Base-by-base conservation (phyloP, 2,329 filamentous ascomycete species). In the Boeremia exigua region DNA sequence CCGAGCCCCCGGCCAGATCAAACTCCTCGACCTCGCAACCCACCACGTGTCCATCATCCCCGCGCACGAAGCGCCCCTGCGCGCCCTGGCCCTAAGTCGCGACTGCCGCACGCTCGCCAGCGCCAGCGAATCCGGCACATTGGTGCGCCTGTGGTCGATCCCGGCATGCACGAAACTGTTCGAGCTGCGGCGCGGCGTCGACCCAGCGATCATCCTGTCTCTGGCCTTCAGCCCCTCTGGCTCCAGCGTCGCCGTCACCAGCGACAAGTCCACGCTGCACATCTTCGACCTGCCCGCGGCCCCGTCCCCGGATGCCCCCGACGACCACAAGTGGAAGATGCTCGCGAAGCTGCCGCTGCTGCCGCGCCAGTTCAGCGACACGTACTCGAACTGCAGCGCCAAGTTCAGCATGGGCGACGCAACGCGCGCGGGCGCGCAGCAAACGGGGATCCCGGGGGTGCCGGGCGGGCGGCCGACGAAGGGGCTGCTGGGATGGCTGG, bases 261-360 rank as follows among this genome's bases (percentile, higher is more conserved):
- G 93, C 1, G 95, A 99, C 80, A 99, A 98, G 77, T 93, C 91
- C 6, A 99, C 93, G 0, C 82, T 99, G 10, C 95, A 99, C 76
- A 84, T 99, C 33, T 99, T 97, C 71, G 92, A 98, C 69, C 48
- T 54, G 23, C 43, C 82, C 11, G 97, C 1, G 0, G 88, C 89
- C 59, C 44, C 53, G 3, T 56, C 59, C n/a, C n/a, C 33, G n/a
- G 2, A 39, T 9, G 27, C 33, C 10, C 1, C 37, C 19, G 69
- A 40, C 14, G 62, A 62, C 27, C 69, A 74, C 68, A 94, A 93
- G 79, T 96, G 92, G 90, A 92, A 92, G 1, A 84, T 96, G 42
- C 79, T 97, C 5, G 88, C 90, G 59, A 93, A 88, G 68, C 85
- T 97, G 6, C 93, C 93, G 0, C 80, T 96, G 51, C 86, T 97